Evolutionary conservation across 2,329 filamentous ascomycete species (phyloP).

Genomic region (Septoria petroselini): DNA sequence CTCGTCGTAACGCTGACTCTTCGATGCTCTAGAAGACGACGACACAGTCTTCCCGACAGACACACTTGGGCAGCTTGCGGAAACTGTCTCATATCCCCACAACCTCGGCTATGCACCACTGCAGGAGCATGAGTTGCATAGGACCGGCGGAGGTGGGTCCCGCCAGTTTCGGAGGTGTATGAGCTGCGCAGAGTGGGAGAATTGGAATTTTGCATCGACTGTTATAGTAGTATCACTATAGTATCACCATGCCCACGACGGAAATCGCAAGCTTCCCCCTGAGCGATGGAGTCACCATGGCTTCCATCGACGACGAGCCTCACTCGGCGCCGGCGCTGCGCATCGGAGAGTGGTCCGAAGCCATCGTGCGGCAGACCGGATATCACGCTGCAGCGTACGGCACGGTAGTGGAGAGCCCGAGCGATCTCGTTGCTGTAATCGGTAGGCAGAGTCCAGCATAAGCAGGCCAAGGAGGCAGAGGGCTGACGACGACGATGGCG

Average conservation of each 20-base stretch:
- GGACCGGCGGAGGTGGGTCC: too few relatives aligned
- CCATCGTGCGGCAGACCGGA: background rate
- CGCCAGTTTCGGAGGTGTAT: too few relatives aligned
- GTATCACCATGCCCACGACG: conserved; percentile 12
- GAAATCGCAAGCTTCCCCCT: conserved; percentile 5
- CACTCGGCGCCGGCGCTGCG: background rate
- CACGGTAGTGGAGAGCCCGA: background rate
- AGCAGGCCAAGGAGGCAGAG: background rate
- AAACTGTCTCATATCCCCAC: too few relatives aligned
- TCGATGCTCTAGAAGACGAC: too few relatives aligned
- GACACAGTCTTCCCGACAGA: too few relatives aligned
- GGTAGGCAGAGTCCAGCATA: background rate
- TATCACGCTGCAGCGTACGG: background rate
- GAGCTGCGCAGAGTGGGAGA: too few relatives aligned
- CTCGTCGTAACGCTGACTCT: too few relatives aligned
- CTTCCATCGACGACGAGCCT: background rate
- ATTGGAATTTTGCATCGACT: too few relatives aligned
- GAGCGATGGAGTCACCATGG: background rate
- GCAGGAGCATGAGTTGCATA: too few relatives aligned
- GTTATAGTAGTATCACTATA: too few relatives aligned
- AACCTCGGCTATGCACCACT: too few relatives aligned
- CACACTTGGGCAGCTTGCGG: too few relatives aligned
- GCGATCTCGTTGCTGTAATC: conserved; percentile 1
- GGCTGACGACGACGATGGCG: background rate
- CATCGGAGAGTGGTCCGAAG: conserved; percentile 3